phyloP scores from a whole-genome alignment of 2,329 filamentous ascomycete species.

The Cladorrhinum sp. region DNA sequence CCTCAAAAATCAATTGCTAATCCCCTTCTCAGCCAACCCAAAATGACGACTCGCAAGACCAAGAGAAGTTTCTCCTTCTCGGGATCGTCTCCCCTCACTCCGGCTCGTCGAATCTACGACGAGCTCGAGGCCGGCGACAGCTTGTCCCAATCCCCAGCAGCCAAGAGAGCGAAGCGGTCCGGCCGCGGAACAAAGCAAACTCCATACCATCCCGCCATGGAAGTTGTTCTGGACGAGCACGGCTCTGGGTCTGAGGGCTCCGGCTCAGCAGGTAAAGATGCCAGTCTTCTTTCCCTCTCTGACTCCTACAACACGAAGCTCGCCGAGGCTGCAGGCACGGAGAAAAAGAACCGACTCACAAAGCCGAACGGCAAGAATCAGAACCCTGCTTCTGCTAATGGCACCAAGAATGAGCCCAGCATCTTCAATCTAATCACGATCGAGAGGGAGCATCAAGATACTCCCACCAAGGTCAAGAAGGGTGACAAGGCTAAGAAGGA shows the following conservation, averaged over 20 bases:
- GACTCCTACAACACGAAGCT: not conserved
- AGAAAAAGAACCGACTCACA: not conserved
- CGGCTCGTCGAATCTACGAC: slow-evolving; percentile 1
- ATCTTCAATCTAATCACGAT: not conserved
- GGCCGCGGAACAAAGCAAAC: not conserved
- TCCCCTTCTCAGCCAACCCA: not conserved
- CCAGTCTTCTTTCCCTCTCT: not conserved
- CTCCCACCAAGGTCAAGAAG: not conserved
- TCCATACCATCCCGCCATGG: not conserved
- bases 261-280: not conserved
- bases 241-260: not conserved
- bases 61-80: not conserved
- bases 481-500: not conserved
- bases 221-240: not conserved
- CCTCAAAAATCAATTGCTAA: not conserved
- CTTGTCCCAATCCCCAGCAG: slow-evolving; percentile 6
- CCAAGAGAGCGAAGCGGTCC: slow-evolving; percentile 14
- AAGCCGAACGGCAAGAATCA: not conserved
- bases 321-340: not conserved
- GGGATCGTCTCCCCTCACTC: not conserved
- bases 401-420: not conserved
- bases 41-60: not conserved
- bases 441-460: not conserved
- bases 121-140: not conserved
- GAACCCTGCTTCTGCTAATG: not conserved